phyloP scores from a whole-genome alignment of 2,329 filamentous ascomycete genomes.

The Botryotinia narcissicola region DNA sequence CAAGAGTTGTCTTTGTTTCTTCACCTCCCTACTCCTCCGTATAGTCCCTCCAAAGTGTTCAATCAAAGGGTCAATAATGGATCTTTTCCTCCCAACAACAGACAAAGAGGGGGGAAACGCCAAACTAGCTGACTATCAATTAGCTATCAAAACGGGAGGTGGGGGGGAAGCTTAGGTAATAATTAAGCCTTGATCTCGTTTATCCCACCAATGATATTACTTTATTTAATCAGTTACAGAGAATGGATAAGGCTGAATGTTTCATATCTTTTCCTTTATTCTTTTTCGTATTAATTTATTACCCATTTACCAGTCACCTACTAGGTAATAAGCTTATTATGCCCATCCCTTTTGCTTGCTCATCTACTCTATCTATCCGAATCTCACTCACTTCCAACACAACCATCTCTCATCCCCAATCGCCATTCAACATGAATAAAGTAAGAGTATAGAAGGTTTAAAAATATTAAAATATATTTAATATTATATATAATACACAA shows the following conservation, averaged over 20 bases:
- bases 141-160: neutral
- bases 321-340: no score
- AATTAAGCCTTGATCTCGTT: neutral
- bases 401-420: neutral
- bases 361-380: neutral
- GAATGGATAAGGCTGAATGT: slow-evolving; percentile 10
- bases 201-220: neutral
- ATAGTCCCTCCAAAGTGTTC: neutral
- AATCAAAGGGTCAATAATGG: neutral
- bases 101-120: neutral
- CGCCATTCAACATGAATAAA: neutral
- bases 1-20: neutral
- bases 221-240: neutral
- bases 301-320: no score
- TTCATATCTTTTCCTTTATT: neutral
- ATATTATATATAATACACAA: neutral
- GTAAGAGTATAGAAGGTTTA: neutral
- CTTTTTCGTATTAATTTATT: no score
- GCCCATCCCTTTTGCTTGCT: no score
- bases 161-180: neutral
- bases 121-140: neutral
- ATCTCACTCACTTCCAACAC: neutral
- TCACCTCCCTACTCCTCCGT: neutral
- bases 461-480: neutral
- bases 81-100: neutral